A percentile compares a stretch with the other conserved stretches of the same genome.
These are phyloP conservation scores for Syzygium syzygioides DNA, from an alignment of 441 rosid genomes.

Conservation along the genomic window DNA sequence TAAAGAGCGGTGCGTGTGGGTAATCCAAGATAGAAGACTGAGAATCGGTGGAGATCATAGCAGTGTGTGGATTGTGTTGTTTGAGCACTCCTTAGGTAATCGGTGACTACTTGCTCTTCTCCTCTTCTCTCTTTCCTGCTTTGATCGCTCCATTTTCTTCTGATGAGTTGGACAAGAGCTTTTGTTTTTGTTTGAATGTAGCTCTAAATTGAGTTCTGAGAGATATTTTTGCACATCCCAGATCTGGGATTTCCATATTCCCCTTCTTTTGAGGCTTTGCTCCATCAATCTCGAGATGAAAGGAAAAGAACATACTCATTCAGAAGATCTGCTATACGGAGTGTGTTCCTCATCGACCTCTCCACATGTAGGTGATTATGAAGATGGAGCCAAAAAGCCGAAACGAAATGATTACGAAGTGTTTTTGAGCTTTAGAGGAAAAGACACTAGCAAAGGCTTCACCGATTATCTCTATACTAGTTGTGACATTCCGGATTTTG, in stretches of 20 bases:
- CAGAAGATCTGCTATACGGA: too few relatives aligned
- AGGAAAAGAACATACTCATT: too few relatives aligned
- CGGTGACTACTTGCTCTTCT: background rate
- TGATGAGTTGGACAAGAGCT: background rate
- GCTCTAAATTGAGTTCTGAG: background rate
- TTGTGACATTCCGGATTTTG: too few relatives aligned
- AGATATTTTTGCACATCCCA: background rate
- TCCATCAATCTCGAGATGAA: background rate
- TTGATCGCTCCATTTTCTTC: background rate
- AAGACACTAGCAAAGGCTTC: background rate
- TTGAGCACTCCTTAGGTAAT: background rate
- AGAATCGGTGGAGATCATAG: background rate
- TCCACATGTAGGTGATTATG: too few relatives aligned
- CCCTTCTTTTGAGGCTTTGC: background rate
- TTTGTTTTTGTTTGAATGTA: background rate
- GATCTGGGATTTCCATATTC: accelerated
- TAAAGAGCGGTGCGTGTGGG: background rate
- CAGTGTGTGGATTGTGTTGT: background rate
- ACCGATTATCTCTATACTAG: background rate
- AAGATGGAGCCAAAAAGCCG: too few relatives aligned
- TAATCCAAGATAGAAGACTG: background rate
- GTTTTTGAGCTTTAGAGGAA: too few relatives aligned
- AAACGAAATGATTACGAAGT: too few relatives aligned
- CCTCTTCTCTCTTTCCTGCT: too few relatives aligned
- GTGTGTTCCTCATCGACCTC: too few relatives aligned